Percentiles rank a stretch among this genome's conserved stretches.
Conservation (phyloP, 2,329 filamentous ascomycete genomes). For the Fonsecaea multimorphosa region DNA sequence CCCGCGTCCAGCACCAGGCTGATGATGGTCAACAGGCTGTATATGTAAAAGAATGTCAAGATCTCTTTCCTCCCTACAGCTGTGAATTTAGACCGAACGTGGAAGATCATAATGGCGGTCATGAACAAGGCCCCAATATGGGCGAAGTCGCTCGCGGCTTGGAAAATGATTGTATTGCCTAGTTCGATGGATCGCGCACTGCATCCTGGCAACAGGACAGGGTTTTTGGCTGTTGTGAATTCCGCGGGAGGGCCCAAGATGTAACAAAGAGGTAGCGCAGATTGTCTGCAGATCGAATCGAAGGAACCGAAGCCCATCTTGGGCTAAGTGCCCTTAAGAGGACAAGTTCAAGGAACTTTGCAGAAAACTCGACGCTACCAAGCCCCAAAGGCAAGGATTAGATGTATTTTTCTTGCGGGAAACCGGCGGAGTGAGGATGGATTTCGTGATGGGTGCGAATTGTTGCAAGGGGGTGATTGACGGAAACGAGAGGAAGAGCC, state of each 20-base stretch:
- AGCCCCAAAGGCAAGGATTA: background rate
- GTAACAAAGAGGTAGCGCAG: slow-evolving; percentile 84
- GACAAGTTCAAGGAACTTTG: background rate
- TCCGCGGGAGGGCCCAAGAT: slow-evolving; percentile 71
- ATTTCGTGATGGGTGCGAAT: background rate
- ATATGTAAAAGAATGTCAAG: slow-evolving; percentile 95
- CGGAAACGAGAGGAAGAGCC: background rate
- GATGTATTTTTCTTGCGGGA: slow-evolving; percentile 7
- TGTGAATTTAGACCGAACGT: slow-evolving; percentile 96
- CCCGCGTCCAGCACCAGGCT: slow-evolving; percentile 92
- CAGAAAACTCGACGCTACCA: background rate
- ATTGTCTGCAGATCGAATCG: slow-evolving; percentile 80
- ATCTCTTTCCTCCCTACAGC: slow-evolving; percentile 80
- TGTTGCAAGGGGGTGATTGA: slow-evolving; percentile 2
- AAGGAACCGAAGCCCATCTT: slow-evolving; percentile 93
- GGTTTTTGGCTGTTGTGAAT: slow-evolving; percentile 67
- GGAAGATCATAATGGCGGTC: slow-evolving; percentile 96
- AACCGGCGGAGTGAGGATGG: background rate
- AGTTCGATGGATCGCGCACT: slow-evolving; percentile 94
- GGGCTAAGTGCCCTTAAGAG: slow-evolving; percentile 36
- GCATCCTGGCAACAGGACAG: slow-evolving; percentile 86
- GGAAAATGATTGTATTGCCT: slow-evolving; percentile 98
- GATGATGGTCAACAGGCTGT: slow-evolving; percentile 85
- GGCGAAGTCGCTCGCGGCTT: slow-evolving; percentile 86
- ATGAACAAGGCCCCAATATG: slow-evolving; percentile 90